Evolutionary conservation across 2,329 filamentous ascomycete genomes (phyloP), one percentile per base, ranked within the genome.

Genomic region (Pestalotiopsis sp.): DNA sequence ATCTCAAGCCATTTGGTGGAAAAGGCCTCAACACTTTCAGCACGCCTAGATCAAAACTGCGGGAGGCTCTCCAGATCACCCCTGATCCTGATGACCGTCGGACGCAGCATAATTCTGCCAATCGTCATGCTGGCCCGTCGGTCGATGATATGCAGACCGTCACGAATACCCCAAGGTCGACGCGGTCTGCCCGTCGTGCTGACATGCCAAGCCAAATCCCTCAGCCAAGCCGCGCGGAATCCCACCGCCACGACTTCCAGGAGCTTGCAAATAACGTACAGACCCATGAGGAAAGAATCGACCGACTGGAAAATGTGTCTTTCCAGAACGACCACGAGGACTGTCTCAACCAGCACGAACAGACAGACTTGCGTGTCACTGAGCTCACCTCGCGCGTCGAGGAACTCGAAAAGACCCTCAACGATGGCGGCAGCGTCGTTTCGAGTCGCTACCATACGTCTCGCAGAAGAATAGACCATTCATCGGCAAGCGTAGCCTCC

Each of bases 261-360:
- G 82, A 84, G 60, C 72, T 89, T 7, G 81, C 84, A 3, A 83
- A 86, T 58, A 83, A 84, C n/a, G 84, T 91, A 69, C 82, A 86
- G 68, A 85, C 86, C 20, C 87, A 94, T 69, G 88, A 89, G 49
- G 84, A 87, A 66, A 89, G 93, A 1, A 78, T 95, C 13, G 90
- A 93, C 63, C 82, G 84, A 67, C 83, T 95, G 5, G 93, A 95
- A 78, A 92, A 86, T 64, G 83, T 87, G 1, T 94, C 91, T 0
- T 93, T 94, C 74, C 85, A 88, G 58, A 84, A 86, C 20, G 86
- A 86, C n/a, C 86, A 92, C 62, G 92, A 94, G 25, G 90, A 92
- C 49, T 88, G 92, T 63, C 83, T 90, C 20, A 91, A 93, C 23
- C 89, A 87, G 66, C 86, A 92, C 73, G 92, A 94, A 41, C 81